Conservation (phyloP, 371 early-diverging fungal species). For the Mucor plumbeus region DNA sequence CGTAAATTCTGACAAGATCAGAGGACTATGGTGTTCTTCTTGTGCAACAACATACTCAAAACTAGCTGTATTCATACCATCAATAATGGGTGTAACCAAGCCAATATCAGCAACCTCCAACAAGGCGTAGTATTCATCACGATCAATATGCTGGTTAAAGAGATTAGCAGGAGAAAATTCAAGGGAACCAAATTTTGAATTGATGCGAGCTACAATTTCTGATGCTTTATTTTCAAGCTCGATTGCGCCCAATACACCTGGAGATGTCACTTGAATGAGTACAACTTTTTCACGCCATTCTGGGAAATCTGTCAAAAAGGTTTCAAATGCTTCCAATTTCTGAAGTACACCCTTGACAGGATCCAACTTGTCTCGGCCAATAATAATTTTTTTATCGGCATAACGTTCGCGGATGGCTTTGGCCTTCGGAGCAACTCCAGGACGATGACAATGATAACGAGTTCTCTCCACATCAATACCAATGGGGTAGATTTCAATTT, state of each 20-base stretch:
- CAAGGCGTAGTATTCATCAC: constrained; percentile 95
- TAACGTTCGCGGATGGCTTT: constrained; percentile 84
- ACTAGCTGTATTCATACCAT: constrained; percentile 99
- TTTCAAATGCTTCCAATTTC: constrained; percentile 94
- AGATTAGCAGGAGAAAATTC: constrained; percentile 94
- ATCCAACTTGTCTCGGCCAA: constrained; percentile 99
- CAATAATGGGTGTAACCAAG: constrained; percentile 94
- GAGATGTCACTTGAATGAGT: constrained; percentile 83
- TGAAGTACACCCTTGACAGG: constrained; percentile 98
- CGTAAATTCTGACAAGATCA: constrained; percentile 96
- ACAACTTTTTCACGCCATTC: constrained; percentile 91
- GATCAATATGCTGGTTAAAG: constrained; percentile 93
- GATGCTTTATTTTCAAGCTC: constrained; percentile 84
- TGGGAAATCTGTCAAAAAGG: constrained; percentile 87
- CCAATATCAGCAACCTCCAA: constrained; percentile 95
- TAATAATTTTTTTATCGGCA: constrained; percentile 93
- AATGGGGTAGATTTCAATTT: constrained; percentile 96
- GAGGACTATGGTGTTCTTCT: constrained; percentile 86
- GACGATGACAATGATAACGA: constrained; percentile 42
- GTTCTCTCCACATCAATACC: constrained; percentile 88
- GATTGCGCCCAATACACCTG: constrained; percentile 58
- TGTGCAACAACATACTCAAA: constrained; percentile 98
- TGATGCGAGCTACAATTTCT: constrained; percentile 91
- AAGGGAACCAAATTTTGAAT: constrained; percentile 90
- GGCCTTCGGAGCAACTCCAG: constrained; percentile 74